phyloP scores from a whole-genome alignment of 371 early-diverging fungal genomes.

The Mucor saturninus region DNA sequence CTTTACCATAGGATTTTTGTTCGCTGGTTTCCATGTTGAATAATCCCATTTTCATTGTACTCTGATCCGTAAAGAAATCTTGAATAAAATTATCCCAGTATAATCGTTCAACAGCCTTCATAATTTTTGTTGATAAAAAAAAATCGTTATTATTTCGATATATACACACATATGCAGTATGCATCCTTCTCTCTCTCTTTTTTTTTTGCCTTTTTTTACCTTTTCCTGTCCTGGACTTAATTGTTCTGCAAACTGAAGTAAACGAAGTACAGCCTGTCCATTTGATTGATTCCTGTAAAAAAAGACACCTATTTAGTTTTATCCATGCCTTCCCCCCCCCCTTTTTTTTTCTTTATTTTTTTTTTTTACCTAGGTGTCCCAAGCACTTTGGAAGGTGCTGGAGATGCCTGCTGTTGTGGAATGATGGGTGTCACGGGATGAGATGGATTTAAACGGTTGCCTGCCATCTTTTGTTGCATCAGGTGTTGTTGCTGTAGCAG shows the following conservation, averaged over 20 bases:
- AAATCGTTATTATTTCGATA: neutral
- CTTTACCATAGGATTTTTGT: constrained; percentile 34
- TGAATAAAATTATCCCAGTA: constrained; percentile 46
- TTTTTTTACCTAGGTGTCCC: constrained; percentile 1
- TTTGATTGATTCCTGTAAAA: constrained; percentile 22
- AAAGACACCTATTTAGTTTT: no score
- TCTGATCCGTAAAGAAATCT: constrained; percentile 37
- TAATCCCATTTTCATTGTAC: constrained; percentile 36
- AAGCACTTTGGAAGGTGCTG: constrained; percentile 14
- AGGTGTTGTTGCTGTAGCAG: constrained; percentile 16
- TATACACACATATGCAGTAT: no score
- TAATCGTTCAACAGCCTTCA: constrained; percentile 32
- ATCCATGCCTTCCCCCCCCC: neutral
- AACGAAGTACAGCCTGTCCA: constrained; percentile 47
- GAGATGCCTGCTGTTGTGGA: constrained; percentile 26
- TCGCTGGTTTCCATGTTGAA: constrained; percentile 30
- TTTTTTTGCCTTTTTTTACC: constrained; percentile 16
- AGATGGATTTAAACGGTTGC: constrained; percentile 1
- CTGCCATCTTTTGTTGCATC: constrained; percentile 12
- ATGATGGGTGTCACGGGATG: constrained; percentile 37
- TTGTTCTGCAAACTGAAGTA: constrained; percentile 51
- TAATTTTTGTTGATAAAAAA: neutral
- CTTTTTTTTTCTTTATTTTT: constrained; percentile 1
- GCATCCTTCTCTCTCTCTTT: no score
- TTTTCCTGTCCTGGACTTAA: constrained; percentile 38